Evolutionary conservation across 2,329 filamentous ascomycete genomes (phyloP), one percentile per base, ranked within the genome.

Genomic region (Cercospora zeina): DNA sequence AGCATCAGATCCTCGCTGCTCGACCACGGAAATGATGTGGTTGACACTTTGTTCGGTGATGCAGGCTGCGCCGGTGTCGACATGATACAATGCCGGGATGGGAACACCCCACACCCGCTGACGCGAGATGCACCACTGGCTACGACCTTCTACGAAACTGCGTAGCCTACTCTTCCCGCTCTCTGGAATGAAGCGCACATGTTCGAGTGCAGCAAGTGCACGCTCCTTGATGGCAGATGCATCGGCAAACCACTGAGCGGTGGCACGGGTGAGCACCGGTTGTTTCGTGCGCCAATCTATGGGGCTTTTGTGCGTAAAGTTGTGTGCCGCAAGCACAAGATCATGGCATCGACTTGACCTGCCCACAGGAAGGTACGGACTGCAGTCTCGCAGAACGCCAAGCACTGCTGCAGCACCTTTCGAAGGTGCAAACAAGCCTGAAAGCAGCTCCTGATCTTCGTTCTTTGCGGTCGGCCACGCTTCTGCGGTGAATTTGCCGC

Each of bases 201-300:
- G 75, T 0, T 87, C 79, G 10, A 99, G 79, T 8, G 91, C 85
- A 14, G 82, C 76, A 24, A 96, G 78, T 0, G 93, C 90, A 33
- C 85, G 81, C 1, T 85, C 80, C 70, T 96, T 96, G 75, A 97
- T 93, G 55, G 83, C 85, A 13, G 83, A 91, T 1, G 97, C 91
- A 75, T 97, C 91, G 10, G 95, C 92, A 73, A 99, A 99, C 95
- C 95, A 99, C 77, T 99, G 95, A 37, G 93, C 91, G 0, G 96
- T 99, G 3, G 95, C 93, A 67, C 95, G 82, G 34, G 96, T 86
- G 63, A 99, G 91, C 54, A 99, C 88, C 1, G 95, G 95, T 68
- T 89, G 83, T 77, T 97, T 99, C 0, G 93, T 96, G 58, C 95
- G 85, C 95, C 95, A 99, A 77, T 99, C 95, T 69, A 97, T 96